phyloP scores from a whole-genome alignment of 2,329 filamentous ascomycete species.

The Aspergillus ruber region DNA sequence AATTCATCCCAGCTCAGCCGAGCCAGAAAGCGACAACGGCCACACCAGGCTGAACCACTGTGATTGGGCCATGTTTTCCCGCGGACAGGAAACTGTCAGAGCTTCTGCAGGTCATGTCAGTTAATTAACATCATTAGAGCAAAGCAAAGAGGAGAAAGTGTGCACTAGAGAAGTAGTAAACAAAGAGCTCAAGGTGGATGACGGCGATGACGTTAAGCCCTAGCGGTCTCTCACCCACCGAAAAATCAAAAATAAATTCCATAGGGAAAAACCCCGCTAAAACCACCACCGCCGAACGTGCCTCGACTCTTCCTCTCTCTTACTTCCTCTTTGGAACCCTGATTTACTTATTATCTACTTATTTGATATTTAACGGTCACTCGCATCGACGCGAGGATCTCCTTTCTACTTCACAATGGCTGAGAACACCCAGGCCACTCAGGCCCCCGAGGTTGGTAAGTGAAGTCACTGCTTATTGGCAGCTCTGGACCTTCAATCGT shows the following conservation, averaged over 20 bases:
- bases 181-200: too few species aligned
- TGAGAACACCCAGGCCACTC: conserved; percentile 17
- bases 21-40: neutral
- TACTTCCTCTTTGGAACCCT: conserved; percentile 15
- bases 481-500: neutral
- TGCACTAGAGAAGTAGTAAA: neutral
- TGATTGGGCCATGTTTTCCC: too few species aligned
- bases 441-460: conserved; percentile 38
- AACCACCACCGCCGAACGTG: conserved; percentile 15
- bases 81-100: too few species aligned
- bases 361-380: conserved; percentile 12
- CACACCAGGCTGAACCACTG: too few species aligned
- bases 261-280: neutral
- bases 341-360: conserved; percentile 9
- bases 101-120: neutral
- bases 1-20: too few species aligned
- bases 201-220: neutral
- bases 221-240: conserved; percentile 14
- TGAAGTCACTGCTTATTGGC: conserved; percentile 5
- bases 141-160: neutral
- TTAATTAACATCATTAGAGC: neutral
- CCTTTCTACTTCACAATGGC: conserved; percentile 30
- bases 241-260: neutral
- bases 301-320: conserved; percentile 21
- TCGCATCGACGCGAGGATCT: conserved; percentile 16